Base-by-base conservation (phyloP, 441 rosid genomes). In the Populus trichocarpa region DNA sequence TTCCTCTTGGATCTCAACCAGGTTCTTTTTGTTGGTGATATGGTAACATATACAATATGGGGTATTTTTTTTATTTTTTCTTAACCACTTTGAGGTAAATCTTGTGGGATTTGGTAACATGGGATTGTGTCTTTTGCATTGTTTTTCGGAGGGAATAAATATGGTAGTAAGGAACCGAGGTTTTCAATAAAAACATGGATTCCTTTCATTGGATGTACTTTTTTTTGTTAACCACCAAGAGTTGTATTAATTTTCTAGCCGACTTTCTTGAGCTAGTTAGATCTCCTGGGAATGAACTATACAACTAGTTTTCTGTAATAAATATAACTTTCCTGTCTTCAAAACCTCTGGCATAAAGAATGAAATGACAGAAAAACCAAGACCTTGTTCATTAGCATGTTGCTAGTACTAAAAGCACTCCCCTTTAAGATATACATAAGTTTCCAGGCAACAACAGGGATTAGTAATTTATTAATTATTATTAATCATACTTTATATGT, bases 111-210 rank as follows among this genome's bases (percentile, higher is more conserved):
- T 53, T 53, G 61, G 61, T 53, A 53, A 53, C 61, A 53, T 53
- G 61, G 61, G 14, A 57, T 72, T 57, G 38, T 30, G 16, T 59
- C 69, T 67, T 36, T 13, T 77, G 85, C 83, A 78, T 83, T 83
- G 86, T 78, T 86, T 83, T 86, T 84, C 32, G 80, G 74, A 79
- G 36, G 67, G 63, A 83, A 80, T 71, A 77, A 74, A 72, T 80
- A 77, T 66, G 83, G 42, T 67, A 72, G 68, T 38, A 14, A 42
- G 57, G 77, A 71, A 12, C 22, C 18, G 26, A 73, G 76, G 71
- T 61, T 82, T 80, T 69, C 35, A 69, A 78, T 73, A 30, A 46
- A 70, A 70, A 8, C 13, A 53, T 73, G 16, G 36, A 63, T 70
- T 69, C 65, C 73, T 61, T 71, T 42, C 36, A 70, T 69, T 73